Conservation (phyloP, 75 land plant genomes). For the Picea sitchensis region DNA sequence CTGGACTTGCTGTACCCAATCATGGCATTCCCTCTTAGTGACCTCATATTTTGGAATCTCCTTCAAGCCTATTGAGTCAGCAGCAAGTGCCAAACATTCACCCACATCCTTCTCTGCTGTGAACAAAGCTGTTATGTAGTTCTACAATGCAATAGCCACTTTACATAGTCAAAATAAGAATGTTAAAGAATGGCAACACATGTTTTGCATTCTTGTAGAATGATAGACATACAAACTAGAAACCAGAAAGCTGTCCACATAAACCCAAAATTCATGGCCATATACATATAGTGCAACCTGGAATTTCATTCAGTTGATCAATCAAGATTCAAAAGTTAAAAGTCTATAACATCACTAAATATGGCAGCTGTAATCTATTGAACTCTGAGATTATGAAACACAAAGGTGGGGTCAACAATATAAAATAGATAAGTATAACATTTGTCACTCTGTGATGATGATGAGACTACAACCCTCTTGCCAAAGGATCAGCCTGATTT, state of each 20-base stretch:
- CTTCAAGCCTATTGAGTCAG: slow-evolving; percentile 63
- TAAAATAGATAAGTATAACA: too few relatives aligned
- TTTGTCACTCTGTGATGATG: too few relatives aligned
- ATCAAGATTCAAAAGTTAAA: not conserved
- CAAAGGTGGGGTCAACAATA: too few relatives aligned
- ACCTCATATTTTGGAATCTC: slow-evolving; percentile 59
- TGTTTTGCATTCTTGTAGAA: not conserved
- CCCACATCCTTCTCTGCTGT: slow-evolving; percentile 54
- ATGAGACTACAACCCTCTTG: too few relatives aligned
- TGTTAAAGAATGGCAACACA: not conserved
- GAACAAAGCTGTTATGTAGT: slow-evolving; percentile 52
- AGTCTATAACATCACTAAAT: too few relatives aligned
- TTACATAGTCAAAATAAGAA: not conserved
- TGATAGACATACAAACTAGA: not conserved
- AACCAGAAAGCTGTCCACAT: not conserved
- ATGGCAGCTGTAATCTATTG: too few relatives aligned
- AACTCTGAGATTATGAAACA: too few relatives aligned
- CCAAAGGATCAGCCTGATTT: too few relatives aligned
- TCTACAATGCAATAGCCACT: slow-evolving; percentile 33
- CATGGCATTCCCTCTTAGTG: slow-evolving; percentile 32
- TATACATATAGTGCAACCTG: not conserved
- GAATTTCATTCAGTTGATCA: not conserved
- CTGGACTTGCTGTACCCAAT: slow-evolving; percentile 79
- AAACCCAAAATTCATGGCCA: not conserved
- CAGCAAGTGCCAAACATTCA: slow-evolving; percentile 54